Conservation (phyloP, 371 early-diverging fungal genomes). For the Lichtheimia ornata region DNA sequence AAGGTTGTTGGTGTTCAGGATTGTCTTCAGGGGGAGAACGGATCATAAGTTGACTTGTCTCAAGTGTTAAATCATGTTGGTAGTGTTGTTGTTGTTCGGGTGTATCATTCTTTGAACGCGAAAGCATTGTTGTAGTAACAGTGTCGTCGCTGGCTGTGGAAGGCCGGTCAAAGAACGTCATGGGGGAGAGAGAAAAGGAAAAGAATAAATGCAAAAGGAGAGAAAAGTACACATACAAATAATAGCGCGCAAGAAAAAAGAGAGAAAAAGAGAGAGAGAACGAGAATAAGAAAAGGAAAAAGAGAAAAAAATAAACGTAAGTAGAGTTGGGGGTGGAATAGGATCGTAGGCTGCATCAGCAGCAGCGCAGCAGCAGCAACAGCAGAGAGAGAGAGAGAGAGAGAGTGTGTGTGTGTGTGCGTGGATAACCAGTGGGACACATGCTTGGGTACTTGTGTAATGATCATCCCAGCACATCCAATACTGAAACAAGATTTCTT, state of each 20-base stretch:
- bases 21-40: constrained; percentile 19
- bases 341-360: too few relatives aligned
- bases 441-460: too few relatives aligned
- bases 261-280: constrained; percentile 3
- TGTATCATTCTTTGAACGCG: constrained; percentile 12
- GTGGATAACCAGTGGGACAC: too few relatives aligned
- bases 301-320: constrained; percentile 1
- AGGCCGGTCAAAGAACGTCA: constrained; percentile 4
- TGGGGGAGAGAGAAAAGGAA: constrained; percentile 5
- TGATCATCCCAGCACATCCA: too few relatives aligned
- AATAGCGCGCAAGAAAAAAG: constrained; percentile 1
- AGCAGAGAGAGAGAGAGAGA: too few relatives aligned
- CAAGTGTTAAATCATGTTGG: constrained; percentile 27
- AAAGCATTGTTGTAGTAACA: constrained; percentile 2
- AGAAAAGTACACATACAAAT: constrained; percentile 5
- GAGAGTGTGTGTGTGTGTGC: too few relatives aligned
- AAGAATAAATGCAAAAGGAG: constrained; percentile 5
- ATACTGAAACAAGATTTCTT: too few relatives aligned
- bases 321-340: too few relatives aligned
- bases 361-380: too few relatives aligned
- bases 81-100: constrained; percentile 8
- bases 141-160: not conserved
- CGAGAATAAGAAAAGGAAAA: not conserved
- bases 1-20: not conserved
- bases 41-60: constrained; percentile 33